phyloP scores from a whole-genome alignment of 306 rosid species.

The Benincasa hispida region DNA sequence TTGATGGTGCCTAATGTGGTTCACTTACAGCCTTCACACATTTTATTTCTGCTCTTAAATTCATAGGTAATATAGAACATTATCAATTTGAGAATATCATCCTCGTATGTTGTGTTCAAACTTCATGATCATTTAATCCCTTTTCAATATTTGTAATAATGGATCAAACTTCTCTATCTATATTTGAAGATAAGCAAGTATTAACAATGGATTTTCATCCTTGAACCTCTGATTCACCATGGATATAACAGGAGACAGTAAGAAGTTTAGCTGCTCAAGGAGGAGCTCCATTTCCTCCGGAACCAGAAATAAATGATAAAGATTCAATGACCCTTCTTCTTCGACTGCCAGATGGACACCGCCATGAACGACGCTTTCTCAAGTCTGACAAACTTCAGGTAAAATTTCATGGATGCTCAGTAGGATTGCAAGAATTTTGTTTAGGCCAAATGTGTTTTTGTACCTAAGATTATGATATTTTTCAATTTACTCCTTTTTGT shows the following conservation, averaged over 20 bases:
- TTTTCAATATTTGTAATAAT: neutral
- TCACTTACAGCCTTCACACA: neutral
- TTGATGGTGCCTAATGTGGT: neutral
- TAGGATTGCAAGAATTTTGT: neutral
- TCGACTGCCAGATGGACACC: slow-evolving; percentile 72
- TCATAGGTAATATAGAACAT: neutral
- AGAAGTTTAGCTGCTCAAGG: slow-evolving; percentile 24
- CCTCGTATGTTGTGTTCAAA: neutral
- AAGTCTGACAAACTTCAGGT: slow-evolving; percentile 79
- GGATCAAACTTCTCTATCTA: neutral
- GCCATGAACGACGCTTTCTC: slow-evolving; percentile 50
- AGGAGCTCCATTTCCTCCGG: slow-evolving; percentile 35
- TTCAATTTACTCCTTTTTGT: neutral
- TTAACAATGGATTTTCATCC: neutral
- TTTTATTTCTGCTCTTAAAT: neutral
- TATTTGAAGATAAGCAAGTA: neutral
- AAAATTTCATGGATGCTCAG: slow-evolving; percentile 9
- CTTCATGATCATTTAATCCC: neutral
- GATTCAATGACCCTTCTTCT: slow-evolving; percentile 52
- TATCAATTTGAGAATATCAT: neutral
- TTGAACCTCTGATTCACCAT: neutral
- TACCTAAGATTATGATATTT: neutral
- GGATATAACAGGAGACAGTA: slow-evolving; percentile 29
- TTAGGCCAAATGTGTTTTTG: neutral
- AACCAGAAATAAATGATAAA: slow-evolving; percentile 49